Evolutionary conservation across 108 stramenopile genomes (phyloP), one percentile per base, ranked within the genome.

Genomic region (Cyclotella distinguenda): DNA sequence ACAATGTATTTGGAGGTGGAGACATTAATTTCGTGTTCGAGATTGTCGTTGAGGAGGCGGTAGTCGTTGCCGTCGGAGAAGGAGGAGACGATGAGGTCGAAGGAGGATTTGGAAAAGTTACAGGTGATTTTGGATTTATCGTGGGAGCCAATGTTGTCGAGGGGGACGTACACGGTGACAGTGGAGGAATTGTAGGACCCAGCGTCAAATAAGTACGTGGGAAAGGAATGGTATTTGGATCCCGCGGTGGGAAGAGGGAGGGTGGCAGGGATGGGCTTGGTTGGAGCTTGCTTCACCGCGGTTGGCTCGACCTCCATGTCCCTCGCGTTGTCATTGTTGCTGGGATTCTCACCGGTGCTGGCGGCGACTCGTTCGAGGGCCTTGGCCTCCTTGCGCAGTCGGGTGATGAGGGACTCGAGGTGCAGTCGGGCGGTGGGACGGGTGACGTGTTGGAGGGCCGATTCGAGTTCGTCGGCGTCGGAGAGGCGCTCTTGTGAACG

Each of bases 21-120:
- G 0, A 85, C 79, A 16, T 87, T 90, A 63, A 98, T 97, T 18
- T 97, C 96, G 28, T 98, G 84, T 60, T 93, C 96, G 33, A 98
- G 80, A 70, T 87, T 90, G 70, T 96, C 87, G 60, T 96, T 91
- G 11, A 91, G 33, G 33, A 97, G 72, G 16, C 98, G 86, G 75
- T 98, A 97, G 44, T 80, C 89, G 59, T 89, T 93, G 7, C 93
- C 90, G 7, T 76, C 52, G 9, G 9, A 4, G 27, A 94, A 78
- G 46, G 83, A 91, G 1, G 35, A n/a, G 8, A 97, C 84, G 68
- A 84, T 84, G 31, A 95, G 66, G 64, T 95, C 93, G 52, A 95
- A 90, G 3, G 84, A 74, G 33, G 67, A 58, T 31, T 62, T 63
- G 4, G 70, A 77, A 60, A 91, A 95, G 3, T 82, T 19, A 60